These are phyloP conservation scores for Metschnikowia santaceciliae DNA, from an alignment of 805 yeast genomes.

Conservation along the genomic window DNA sequence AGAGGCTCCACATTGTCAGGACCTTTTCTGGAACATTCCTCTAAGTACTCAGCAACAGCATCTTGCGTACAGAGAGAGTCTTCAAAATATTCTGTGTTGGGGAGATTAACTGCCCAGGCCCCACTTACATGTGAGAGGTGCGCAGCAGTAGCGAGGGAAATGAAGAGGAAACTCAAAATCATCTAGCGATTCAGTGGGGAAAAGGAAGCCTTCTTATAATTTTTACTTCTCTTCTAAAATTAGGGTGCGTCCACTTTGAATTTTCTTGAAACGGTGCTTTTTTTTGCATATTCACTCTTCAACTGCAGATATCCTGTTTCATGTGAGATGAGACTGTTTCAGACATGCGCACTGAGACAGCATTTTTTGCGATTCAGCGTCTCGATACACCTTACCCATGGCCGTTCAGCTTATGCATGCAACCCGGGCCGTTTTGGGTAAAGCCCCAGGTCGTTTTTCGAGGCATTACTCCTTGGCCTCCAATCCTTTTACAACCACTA, in stretches of 20 bases:
- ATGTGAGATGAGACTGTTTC: slow-evolving; percentile 3
- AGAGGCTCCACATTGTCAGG: slow-evolving; percentile 33
- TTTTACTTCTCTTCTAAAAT: too few species aligned
- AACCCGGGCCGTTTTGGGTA: neutral
- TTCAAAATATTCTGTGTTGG: neutral
- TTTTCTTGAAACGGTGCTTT: neutral
- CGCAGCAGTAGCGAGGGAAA: slow-evolving; percentile 1
- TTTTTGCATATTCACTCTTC: neutral
- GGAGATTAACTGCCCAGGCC: neutral
- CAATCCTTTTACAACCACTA: slow-evolving; percentile 25
- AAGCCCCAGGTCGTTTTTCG: neutral
- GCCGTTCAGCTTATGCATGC: neutral
- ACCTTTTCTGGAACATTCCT: slow-evolving; percentile 38
- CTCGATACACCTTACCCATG: neutral
- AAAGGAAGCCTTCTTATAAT: neutral
- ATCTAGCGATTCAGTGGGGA: neutral
- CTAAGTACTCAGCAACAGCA: slow-evolving; percentile 39
- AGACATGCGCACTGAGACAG: slow-evolving; percentile 1
- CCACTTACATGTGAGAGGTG: neutral
- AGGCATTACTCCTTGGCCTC: neutral
- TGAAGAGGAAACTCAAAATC: neutral
- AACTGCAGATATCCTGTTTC: slow-evolving; percentile 1
- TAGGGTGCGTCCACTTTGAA: neutral
- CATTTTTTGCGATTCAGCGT: slow-evolving; percentile 1
- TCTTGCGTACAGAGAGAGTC: slow-evolving; percentile 19